Base-by-base conservation (phyloP, 2,329 filamentous ascomycete species). In the Ceratocystis eucalypticola region DNA sequence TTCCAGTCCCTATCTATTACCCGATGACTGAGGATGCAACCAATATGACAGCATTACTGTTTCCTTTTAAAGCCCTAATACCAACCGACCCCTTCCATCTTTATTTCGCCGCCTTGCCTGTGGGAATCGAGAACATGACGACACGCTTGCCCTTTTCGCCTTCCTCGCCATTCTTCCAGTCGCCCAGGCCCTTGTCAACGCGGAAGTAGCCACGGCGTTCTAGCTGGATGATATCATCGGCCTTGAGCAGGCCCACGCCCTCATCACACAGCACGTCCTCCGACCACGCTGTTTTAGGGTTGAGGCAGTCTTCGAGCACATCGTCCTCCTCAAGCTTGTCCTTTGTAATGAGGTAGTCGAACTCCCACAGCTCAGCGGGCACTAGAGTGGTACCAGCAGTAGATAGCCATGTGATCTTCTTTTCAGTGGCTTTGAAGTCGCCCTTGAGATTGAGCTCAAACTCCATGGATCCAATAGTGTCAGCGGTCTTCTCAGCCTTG, bases 331-430 rank as follows among this genome's bases (percentile, higher is more conserved):
- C 89, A 33, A 97, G 82, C 74, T 94, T 92, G 74, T 97, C 93
- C 73, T 89, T 87, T 53, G 88, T 87, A 48, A 89, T 77, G 30
- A 89, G 82, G 72, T 90, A 89, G 72, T 90, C 85, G 46, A 89
- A 86, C 62, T 80, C 77, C 20, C 83, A 80, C 0, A 84, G 78
- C 71, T 85, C 81, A 0, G 86, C 72, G 6, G 87, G 85, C 15
- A 96, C 81, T 0, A 96, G 82, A 67, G 88, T 83, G 77, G 93
- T 88, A 57, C 83, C 84, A 70, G 89, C 84, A 0, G 82, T 83
- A 1, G 90, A 87, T 61, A 97, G 79, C 93, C 93, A 97, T 0
- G 92, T 96, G 46, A 97, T 85, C 81, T 97, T 97, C 84, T 96
- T 96, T 73, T 91, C 86, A 0, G 93, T 97, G 73, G 89, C 88